phyloP scores from a whole-genome alignment of 139 green algal genomes.

The Haematococcus sp. region DNA sequence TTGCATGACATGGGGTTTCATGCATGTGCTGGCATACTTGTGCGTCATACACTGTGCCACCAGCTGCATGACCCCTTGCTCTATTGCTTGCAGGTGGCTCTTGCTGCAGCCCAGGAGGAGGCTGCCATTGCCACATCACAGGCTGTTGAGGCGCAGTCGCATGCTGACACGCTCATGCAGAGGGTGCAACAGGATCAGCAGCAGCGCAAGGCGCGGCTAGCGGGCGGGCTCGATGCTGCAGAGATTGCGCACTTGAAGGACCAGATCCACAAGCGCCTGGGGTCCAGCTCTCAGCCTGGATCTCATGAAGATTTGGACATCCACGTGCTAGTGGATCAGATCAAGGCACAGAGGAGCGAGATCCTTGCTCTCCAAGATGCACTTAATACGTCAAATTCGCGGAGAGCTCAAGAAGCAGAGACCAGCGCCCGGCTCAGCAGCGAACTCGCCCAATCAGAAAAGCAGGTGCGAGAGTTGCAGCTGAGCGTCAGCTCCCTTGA shows the following conservation, averaged over 20 bases:
- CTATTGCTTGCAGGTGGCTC: conserved; percentile 3
- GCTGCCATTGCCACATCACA: conserved; percentile 12
- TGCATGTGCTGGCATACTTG: no score
- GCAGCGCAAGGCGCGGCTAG: background rate
- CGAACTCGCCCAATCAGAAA: background rate
- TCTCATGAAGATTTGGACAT: no score
- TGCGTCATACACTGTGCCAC: no score
- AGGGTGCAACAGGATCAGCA: background rate
- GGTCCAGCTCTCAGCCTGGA: no score
- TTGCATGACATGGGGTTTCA: no score
- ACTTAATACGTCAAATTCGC: conserved; percentile 15
- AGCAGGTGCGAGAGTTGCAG: background rate
- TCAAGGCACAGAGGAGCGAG: no score
- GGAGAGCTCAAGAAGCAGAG: conserved; percentile 19
- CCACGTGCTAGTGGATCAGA: no score
- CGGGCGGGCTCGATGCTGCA: background rate
- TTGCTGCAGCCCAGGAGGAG: conserved; percentile 28
- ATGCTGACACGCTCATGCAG: background rate
- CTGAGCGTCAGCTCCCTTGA: background rate
- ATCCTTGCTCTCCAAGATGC: background rate
- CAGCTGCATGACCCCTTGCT: no score
- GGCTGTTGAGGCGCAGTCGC: conserved; percentile 18
- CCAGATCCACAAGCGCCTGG: background rate
- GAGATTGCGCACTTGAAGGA: background rate
- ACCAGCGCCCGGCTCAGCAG: conserved; percentile 3